Evolutionary conservation across 768 basidiomycete species (phyloP).

Genomic region (Tylopilus subfusipes): DNA sequence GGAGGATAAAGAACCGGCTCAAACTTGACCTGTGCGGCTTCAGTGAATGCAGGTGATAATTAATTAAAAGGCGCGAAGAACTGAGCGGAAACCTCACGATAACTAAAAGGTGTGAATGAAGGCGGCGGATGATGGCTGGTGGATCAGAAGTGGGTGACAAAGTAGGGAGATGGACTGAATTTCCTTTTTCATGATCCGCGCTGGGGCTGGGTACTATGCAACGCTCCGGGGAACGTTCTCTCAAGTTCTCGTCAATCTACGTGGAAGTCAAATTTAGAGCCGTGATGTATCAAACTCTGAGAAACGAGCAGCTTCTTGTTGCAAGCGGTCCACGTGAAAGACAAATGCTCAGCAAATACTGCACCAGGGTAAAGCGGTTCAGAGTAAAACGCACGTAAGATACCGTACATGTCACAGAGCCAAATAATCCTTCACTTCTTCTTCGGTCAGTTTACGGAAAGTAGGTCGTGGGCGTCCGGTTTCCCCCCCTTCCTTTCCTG

Average conservation of each 20-base stretch:
- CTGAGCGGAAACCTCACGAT: slow-evolving; percentile 30
- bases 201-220: slow-evolving; percentile 5
- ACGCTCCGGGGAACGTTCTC: slow-evolving; percentile 4
- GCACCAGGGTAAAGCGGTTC: slow-evolving; percentile 8
- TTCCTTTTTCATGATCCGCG: slow-evolving; percentile 32
- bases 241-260: slow-evolving; percentile 6
- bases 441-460: slow-evolving; percentile 93
- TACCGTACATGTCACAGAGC: slow-evolving; percentile 56
- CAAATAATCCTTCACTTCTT: slow-evolving; percentile 96
- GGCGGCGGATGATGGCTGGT: slow-evolving; percentile 19
- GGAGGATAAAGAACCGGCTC: slow-evolving; percentile 12
- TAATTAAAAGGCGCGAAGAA: slow-evolving; percentile 26
- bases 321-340: slow-evolving; percentile 10
- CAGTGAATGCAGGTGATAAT: slow-evolving; percentile 20
- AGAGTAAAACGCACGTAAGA: slow-evolving; percentile 31
- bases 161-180: slow-evolving; percentile 5
- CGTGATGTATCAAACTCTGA: slow-evolving; percentile 1
- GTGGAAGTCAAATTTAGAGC: slow-evolving; percentile 7
- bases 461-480: slow-evolving; percentile 76
- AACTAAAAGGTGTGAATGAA: slow-evolving; percentile 32
- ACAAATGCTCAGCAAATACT: slow-evolving; percentile 15
- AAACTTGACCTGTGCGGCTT: slow-evolving; percentile 8
- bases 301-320: slow-evolving; percentile 1
- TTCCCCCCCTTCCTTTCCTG: slow-evolving; percentile 64
- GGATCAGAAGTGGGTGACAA: slow-evolving; percentile 29